These are phyloP conservation scores for Agrocybe praecox DNA, from an alignment of 768 basidiomycete genomes.

Conservation along the genomic window DNA sequence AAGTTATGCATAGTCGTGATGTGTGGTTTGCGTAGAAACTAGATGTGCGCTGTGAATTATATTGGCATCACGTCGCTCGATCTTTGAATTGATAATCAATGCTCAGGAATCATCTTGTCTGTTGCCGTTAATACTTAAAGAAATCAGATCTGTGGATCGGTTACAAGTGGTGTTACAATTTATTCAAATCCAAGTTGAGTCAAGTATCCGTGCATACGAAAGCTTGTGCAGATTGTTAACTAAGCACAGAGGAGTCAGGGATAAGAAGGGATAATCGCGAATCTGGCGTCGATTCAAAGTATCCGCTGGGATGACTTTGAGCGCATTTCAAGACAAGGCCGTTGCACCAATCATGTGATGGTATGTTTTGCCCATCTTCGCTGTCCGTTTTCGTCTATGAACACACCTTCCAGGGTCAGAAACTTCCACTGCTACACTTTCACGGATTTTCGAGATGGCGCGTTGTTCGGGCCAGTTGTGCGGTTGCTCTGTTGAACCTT, in stretches of 20 bases:
- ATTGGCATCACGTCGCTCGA: no score
- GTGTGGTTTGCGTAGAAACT: no score
- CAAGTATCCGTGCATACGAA: background rate
- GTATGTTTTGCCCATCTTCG: slow-evolving; percentile 10
- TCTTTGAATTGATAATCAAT: no score
- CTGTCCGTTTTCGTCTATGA: no score
- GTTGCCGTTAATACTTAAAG: no score
- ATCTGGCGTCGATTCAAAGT: slow-evolving; percentile 33
- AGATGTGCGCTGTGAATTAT: no score
- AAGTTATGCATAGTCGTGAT: no score
- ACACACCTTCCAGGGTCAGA: slow-evolving; percentile 19
- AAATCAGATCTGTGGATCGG: no score
- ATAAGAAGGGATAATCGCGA: slow-evolving; percentile 22
- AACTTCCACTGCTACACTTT: slow-evolving; percentile 34
- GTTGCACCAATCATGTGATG: slow-evolving; percentile 35
- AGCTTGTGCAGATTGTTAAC: background rate
- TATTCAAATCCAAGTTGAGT: no score
- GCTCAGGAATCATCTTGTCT: no score
- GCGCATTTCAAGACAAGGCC: slow-evolving; percentile 35
- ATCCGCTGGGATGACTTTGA: slow-evolving; percentile 33
- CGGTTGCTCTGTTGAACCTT: no score
- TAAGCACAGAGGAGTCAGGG: slow-evolving; percentile 7
- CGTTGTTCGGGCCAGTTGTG: slow-evolving; percentile 33
- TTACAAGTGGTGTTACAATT: no score
- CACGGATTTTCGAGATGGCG: slow-evolving; percentile 32